Evolutionary conservation across 2,329 filamentous ascomycete genomes (phyloP).

Genomic region (Biscogniauxia sp.): DNA sequence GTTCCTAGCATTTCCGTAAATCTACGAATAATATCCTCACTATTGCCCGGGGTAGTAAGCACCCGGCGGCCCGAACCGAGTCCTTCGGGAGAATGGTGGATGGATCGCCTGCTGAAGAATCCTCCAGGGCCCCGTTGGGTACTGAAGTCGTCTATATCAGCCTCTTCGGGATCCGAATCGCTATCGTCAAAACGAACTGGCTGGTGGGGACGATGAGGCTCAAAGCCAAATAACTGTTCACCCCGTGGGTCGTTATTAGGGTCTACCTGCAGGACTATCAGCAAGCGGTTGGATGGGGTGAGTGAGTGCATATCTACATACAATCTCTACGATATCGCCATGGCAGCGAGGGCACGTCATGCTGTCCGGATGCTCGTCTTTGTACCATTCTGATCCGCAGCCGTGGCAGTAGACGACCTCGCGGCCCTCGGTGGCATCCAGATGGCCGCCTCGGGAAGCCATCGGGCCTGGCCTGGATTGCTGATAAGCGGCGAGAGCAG

Average conservation of each 20-base stretch:
- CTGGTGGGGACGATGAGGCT: slow-evolving; percentile 16
- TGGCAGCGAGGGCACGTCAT: slow-evolving; percentile 75
- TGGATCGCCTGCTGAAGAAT: slow-evolving; percentile 39
- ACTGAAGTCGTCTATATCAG: slow-evolving; percentile 53
- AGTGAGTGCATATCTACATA: slow-evolving; percentile 49
- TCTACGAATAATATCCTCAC: slow-evolving; percentile 36
- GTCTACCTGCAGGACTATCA: slow-evolving; percentile 44
- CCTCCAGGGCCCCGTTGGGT: slow-evolving; percentile 39
- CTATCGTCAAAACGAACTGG: slow-evolving; percentile 28
- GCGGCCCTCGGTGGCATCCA: slow-evolving; percentile 50
- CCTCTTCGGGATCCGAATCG: slow-evolving; percentile 58
- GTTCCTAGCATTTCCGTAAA: slow-evolving; percentile 37
- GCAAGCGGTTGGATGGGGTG: neutral
- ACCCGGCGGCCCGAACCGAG: slow-evolving; percentile 10
- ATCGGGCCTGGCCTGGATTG: slow-evolving; percentile 40
- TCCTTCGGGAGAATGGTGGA: slow-evolving; percentile 25
- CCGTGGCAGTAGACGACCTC: slow-evolving; percentile 85
- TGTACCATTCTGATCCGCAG: slow-evolving; percentile 79
- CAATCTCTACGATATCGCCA: slow-evolving; percentile 82
- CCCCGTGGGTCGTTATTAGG: slow-evolving; percentile 62
- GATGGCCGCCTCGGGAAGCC: slow-evolving; percentile 39
- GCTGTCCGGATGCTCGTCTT: slow-evolving; percentile 48
- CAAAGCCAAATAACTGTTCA: slow-evolving; percentile 28
- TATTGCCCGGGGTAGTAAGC: slow-evolving; percentile 22
- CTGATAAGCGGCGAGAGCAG: slow-evolving; percentile 55